phyloP scores from a whole-genome alignment of 306 rosid species.

The Sicyos baderoa region DNA sequence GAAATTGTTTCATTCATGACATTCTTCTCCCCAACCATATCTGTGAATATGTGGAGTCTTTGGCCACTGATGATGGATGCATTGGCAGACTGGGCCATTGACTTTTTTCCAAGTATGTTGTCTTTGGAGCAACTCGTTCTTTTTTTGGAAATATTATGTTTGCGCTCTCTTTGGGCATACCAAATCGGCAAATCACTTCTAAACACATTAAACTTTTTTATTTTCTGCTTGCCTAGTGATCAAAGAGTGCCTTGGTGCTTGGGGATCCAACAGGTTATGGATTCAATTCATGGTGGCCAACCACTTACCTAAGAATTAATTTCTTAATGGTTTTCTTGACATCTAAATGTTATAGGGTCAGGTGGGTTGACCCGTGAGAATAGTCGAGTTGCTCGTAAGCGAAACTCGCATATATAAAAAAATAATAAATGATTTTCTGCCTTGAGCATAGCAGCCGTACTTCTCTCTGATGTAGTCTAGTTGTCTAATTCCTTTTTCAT shows the following conservation, averaged over 20 bases:
- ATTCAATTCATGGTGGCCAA: too few species aligned
- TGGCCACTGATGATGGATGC: conserved; percentile 98
- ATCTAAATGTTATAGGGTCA: too few species aligned
- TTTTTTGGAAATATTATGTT: not conserved
- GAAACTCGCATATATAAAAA: too few species aligned
- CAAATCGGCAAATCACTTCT: not conserved
- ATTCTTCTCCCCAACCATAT: conserved; percentile 83
- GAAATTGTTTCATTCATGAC: conserved; percentile 96
- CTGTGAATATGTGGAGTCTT: conserved; percentile 91
- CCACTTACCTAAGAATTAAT: too few species aligned
- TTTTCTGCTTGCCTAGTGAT: not conserved
- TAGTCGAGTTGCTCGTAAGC: too few species aligned
- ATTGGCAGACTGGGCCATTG: conserved; percentile 85
- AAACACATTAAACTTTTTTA: not conserved
- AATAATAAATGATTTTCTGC: not conserved
- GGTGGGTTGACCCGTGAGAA: too few species aligned
- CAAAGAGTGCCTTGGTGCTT: too few species aligned
- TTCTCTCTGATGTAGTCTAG: not conserved
- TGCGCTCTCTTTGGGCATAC: conserved; percentile 7
- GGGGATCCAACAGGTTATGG: too few species aligned
- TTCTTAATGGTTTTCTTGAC: too few species aligned
- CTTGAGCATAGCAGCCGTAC: not conserved
- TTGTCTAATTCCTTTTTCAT: not conserved
- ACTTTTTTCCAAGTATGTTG: conserved; percentile 70
- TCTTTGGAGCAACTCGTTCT: not conserved